phyloP scores from a whole-genome alignment of 2,329 filamentous ascomycete genomes.

The Fusarium luffae region DNA sequence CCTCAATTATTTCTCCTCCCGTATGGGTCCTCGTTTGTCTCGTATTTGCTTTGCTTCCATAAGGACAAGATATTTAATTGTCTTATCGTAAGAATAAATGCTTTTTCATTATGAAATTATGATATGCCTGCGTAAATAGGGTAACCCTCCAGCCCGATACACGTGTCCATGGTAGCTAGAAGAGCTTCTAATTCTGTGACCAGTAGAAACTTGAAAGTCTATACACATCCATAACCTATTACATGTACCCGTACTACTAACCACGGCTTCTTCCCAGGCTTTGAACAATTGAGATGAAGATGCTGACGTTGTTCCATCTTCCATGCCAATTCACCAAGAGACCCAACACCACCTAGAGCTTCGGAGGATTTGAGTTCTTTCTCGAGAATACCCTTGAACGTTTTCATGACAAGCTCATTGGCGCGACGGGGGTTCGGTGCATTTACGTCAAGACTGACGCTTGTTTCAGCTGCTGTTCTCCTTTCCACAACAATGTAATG shows the following conservation, averaged over 20 bases:
- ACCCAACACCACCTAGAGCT: neutral
- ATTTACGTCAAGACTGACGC: neutral
- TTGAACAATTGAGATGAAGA: neutral
- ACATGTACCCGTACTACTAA: neutral
- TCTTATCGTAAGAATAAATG: too few relatives aligned
- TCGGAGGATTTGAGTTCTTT: neutral
- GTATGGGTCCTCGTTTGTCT: neutral
- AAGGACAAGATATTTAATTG: too few relatives aligned
- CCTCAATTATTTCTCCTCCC: neutral
- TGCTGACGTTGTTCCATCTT: neutral
- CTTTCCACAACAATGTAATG: neutral
- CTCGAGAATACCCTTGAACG: neutral
- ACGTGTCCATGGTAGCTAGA: too few relatives aligned
- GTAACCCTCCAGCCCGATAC: fast-evolving
- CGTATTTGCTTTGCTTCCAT: neutral
- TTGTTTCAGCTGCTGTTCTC: neutral
- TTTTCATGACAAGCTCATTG: neutral
- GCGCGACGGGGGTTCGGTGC: neutral
- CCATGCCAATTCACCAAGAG: neutral
- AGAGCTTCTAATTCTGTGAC: too few relatives aligned
- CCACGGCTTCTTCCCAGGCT: neutral
- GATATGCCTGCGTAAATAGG: too few relatives aligned
- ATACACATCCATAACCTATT: neutral
- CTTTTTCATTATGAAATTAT: too few relatives aligned
- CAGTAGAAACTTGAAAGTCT: neutral